Conservation (phyloP, 106 monocot genomes). For the Allium cepa region DNA sequence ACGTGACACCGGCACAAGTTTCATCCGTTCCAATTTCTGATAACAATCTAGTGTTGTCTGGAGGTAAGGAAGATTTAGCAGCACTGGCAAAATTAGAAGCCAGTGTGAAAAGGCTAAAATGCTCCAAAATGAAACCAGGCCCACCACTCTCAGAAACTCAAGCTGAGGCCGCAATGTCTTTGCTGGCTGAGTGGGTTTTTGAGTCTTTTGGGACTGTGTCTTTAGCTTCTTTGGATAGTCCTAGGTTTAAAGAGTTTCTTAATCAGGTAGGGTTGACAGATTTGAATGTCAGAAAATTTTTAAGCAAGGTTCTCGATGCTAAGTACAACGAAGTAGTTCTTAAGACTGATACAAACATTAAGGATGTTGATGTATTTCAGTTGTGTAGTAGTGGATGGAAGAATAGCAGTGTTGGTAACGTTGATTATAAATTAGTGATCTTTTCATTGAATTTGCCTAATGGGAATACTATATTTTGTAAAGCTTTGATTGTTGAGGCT, state of each 20-base stretch:
- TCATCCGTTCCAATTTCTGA: constrained; percentile 2
- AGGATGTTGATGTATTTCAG: constrained; percentile 48
- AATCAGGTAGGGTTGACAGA: constrained; percentile 31
- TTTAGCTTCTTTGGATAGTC: constrained; percentile 23
- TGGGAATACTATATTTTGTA: constrained; percentile 41
- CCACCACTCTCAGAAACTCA: constrained; percentile 25
- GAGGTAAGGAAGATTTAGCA: constrained; percentile 47
- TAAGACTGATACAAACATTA: constrained; percentile 26
- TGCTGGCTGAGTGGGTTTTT: constrained; percentile 35
- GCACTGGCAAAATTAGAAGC: constrained; percentile 56
- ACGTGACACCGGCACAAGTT: background rate
- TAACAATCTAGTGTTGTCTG: background rate
- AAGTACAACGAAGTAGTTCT: constrained; percentile 12
- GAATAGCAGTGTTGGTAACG: constrained; percentile 10
- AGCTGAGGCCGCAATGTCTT: constrained; percentile 21
- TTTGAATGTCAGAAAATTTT: constrained; percentile 15
- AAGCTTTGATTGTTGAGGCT: constrained; percentile 21
- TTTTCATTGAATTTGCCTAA: constrained; percentile 46
- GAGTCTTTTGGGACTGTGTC: constrained; percentile 31
- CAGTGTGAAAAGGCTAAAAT: constrained; percentile 39
- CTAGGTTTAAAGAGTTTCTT: constrained; percentile 36
- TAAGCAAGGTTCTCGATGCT: constrained; percentile 25
- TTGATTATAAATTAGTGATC: constrained; percentile 12
- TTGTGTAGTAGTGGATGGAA: constrained; percentile 37
- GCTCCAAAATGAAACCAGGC: constrained; percentile 23